A percentile compares a stretch with the other conserved stretches of the same genome.
phyloP scores from a whole-genome alignment of 352 stramenopile genomes.

The Globisporangium paddicum region DNA sequence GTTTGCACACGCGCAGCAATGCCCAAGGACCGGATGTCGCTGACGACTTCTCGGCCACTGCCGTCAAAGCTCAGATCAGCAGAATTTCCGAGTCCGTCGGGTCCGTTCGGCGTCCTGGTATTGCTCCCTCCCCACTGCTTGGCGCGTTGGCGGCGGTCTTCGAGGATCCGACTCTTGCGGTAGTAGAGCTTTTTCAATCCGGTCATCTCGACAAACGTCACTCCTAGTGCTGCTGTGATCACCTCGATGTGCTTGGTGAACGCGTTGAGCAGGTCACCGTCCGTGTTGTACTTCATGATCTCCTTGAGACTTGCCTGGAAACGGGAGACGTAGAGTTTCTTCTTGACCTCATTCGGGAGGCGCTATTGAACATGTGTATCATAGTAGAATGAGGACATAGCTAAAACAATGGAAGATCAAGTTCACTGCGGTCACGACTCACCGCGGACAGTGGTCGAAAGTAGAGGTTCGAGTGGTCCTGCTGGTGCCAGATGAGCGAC shows the following conservation, averaged over 20 bases:
- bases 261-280: constrained; percentile 58
- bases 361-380: constrained; percentile 16
- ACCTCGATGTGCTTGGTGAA: constrained; percentile 73
- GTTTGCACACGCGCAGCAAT: background rate
- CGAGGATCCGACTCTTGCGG: constrained; percentile 18
- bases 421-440: background rate
- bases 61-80: background rate
- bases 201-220: constrained; percentile 51
- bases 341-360: constrained; percentile 71
- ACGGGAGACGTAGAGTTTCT: constrained; percentile 59
- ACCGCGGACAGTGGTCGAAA: constrained; percentile 57
- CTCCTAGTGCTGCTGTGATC: constrained; percentile 54
- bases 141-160: constrained; percentile 13
- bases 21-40: background rate
- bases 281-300: constrained; percentile 78
- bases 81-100: background rate
- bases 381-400: background rate
- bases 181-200: constrained; percentile 52
- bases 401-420: too few species aligned
- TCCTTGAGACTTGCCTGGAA: constrained; percentile 66
- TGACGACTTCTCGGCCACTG: constrained; percentile 3
- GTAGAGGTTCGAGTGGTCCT: constrained; percentile 39
- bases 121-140: background rate
- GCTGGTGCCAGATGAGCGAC: constrained; percentile 66
- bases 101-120: background rate